phyloP scores from a whole-genome alignment of 441 rosid species.

The Flueggea neowawraea region DNA sequence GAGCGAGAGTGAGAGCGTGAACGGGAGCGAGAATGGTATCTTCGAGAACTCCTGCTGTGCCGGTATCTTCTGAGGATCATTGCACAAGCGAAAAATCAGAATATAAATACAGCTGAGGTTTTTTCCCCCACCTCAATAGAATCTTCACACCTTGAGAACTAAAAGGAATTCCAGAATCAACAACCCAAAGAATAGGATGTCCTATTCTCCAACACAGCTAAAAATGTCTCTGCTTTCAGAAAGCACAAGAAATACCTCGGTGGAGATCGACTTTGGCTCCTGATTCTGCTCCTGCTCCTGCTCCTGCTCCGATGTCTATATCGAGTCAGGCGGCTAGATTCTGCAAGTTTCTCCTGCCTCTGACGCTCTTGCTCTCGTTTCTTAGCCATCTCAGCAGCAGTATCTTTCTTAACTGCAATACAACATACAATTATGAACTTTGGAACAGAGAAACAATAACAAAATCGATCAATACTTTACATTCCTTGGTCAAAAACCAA shows the following conservation, averaged over 20 bases:
- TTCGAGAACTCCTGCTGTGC: conserved; percentile 60
- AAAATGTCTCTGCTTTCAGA: not conserved
- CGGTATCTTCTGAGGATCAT: conserved; percentile 40
- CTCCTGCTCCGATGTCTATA: conserved; percentile 72
- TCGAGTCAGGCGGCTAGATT: conserved; percentile 72
- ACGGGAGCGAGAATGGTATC: conserved; percentile 43
- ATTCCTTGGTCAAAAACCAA: not conserved
- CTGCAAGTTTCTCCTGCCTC: conserved; percentile 85
- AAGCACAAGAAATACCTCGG: conserved; percentile 50
- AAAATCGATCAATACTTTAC: not conserved
- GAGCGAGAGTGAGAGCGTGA: conserved; percentile 54
- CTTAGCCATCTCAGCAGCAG: conserved; percentile 90
- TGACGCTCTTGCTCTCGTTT: conserved; percentile 90
- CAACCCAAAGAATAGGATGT: not conserved
- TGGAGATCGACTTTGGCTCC: conserved; percentile 84
- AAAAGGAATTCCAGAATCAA: not conserved
- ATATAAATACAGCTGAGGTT: not conserved
- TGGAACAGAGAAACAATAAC: not conserved
- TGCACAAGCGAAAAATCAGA: conserved; percentile 6
- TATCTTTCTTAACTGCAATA: conserved; percentile 86
- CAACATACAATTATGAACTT: not conserved
- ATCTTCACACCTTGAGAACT: not conserved
- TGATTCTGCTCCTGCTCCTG: conserved; percentile 41
- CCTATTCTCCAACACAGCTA: not conserved
- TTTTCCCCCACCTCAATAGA: not conserved